phyloP scores from a whole-genome alignment of 2,329 filamentous ascomycete species.

The Colletotrichum sidae region DNA sequence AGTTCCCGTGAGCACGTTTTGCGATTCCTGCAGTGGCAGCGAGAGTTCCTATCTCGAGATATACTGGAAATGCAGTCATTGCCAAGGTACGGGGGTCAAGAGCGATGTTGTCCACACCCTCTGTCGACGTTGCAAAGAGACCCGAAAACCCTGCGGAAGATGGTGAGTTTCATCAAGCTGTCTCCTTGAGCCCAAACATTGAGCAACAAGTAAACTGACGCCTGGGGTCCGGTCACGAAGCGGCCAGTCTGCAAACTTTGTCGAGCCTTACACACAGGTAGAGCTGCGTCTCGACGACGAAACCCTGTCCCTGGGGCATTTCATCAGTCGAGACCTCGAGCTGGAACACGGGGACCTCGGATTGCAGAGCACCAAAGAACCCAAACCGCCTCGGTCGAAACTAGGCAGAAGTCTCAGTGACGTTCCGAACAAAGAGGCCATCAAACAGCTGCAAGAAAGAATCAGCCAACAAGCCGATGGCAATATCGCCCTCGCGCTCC shows the following conservation, averaged over 20 bases:
- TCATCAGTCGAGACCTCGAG: constrained; percentile 17
- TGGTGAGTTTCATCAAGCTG: too few relatives aligned
- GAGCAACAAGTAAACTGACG: too few relatives aligned
- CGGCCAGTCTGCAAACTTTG: constrained; percentile 1
- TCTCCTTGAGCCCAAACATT: too few relatives aligned
- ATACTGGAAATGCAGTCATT: too few relatives aligned
- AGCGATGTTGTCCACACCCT: too few relatives aligned
- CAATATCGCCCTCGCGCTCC: constrained; percentile 14
- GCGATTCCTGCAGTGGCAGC: constrained; percentile 5
- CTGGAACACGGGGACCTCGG: constrained; percentile 11
- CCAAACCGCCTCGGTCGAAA: constrained; percentile 6
- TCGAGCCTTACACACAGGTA: constrained; percentile 19
- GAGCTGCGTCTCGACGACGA: constrained; percentile 7
- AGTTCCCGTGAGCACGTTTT: neutral
- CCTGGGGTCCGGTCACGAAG: too few relatives aligned
- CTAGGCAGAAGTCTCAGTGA: constrained; percentile 6
- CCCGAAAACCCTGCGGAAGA: too few relatives aligned
- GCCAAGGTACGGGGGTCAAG: too few relatives aligned
- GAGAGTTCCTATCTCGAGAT: too few relatives aligned
- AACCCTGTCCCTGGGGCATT: neutral
- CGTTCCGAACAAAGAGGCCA: constrained; percentile 2
- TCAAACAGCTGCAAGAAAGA: neutral
- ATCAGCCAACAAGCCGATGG: neutral
- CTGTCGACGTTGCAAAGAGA: too few relatives aligned
- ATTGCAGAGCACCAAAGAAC: neutral